Conservation (phyloP, 2,329 filamentous ascomycete genomes). For the Drechslera avenae region DNA sequence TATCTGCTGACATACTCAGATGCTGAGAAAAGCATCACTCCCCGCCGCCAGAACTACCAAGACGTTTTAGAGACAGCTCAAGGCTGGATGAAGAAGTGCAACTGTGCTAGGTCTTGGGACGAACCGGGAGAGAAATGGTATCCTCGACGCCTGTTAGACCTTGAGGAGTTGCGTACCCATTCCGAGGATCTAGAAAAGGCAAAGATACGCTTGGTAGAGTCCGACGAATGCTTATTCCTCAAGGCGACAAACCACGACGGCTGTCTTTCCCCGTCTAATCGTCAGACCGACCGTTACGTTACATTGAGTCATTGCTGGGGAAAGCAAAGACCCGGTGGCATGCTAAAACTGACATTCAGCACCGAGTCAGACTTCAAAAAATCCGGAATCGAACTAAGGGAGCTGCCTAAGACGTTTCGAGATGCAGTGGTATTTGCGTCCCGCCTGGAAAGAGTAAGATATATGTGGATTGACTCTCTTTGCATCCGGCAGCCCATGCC, state of each 20-base stretch:
- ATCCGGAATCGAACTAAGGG: slow-evolving; percentile 6
- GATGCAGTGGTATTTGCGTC: slow-evolving; percentile 15
- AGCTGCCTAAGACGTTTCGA: slow-evolving; percentile 19
- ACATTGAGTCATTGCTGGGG: slow-evolving; percentile 24
- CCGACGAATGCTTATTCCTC: neutral
- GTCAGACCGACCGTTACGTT: slow-evolving; percentile 4
- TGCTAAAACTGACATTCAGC: neutral
- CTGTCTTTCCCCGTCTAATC: neutral
- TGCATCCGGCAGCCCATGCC: slow-evolving; percentile 10
- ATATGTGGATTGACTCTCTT: slow-evolving; percentile 23
- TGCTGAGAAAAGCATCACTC: neutral
- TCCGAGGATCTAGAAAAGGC: neutral
- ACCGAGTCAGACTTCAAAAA: slow-evolving; percentile 4
- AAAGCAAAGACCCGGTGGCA: neutral
- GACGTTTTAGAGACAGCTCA: slow-evolving; percentile 10
- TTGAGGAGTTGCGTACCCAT: slow-evolving; percentile 1
- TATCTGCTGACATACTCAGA: neutral
- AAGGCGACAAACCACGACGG: no score
- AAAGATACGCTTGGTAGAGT: slow-evolving; percentile 6
- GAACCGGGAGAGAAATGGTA: slow-evolving; percentile 4
- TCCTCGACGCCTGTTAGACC: slow-evolving; percentile 12
- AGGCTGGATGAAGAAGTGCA: slow-evolving; percentile 19
- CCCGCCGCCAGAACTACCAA: neutral
- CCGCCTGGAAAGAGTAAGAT: slow-evolving; percentile 11
- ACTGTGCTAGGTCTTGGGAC: slow-evolving; percentile 11